Evolutionary conservation across 75 land plant species (phyloP).

Genomic region (Pinus albicaulis): DNA sequence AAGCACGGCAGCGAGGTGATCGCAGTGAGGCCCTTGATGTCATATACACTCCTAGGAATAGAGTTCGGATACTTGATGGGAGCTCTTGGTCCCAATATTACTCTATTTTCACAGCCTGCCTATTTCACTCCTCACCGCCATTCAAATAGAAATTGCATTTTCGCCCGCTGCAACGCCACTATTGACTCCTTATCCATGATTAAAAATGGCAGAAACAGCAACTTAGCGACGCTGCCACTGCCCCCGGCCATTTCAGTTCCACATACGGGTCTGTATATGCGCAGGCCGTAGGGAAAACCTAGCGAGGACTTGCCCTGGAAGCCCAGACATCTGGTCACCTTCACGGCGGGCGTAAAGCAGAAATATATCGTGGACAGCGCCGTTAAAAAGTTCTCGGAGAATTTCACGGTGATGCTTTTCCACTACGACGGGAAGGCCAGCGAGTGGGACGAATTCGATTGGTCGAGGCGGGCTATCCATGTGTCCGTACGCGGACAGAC

Average conservation of each 20-base stretch:
- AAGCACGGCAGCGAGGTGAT: too few species aligned
- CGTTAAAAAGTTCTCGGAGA: slow-evolving; percentile 2
- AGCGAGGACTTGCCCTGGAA: background rate
- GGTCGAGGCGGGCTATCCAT: slow-evolving; percentile 37
- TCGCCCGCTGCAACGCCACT: too few species aligned
- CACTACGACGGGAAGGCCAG: slow-evolving; percentile 37
- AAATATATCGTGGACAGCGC: background rate
- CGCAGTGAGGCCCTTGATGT: too few species aligned
- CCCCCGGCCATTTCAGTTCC: background rate
- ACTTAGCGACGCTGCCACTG: background rate
- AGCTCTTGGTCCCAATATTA: too few species aligned
- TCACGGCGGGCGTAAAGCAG: background rate
- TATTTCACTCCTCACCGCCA: too few species aligned
- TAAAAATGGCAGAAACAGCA: too few species aligned
- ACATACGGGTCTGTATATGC: background rate
- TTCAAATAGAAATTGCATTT: too few species aligned
- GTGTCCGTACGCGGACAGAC: slow-evolving; percentile 25
- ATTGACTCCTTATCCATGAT: too few species aligned
- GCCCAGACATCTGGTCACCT: background rate
- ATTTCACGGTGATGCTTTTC: slow-evolving; percentile 38
- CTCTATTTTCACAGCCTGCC: too few species aligned
- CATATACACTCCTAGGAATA: too few species aligned
- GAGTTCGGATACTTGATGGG: too few species aligned
- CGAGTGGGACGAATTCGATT: slow-evolving; percentile 41
- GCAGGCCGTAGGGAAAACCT: background rate